A percentile compares a stretch with the other conserved stretches of the same genome.
phyloP scores from a whole-genome alignment of 1,139 yeast genomes.

The Kluyveromyces sp. region DNA sequence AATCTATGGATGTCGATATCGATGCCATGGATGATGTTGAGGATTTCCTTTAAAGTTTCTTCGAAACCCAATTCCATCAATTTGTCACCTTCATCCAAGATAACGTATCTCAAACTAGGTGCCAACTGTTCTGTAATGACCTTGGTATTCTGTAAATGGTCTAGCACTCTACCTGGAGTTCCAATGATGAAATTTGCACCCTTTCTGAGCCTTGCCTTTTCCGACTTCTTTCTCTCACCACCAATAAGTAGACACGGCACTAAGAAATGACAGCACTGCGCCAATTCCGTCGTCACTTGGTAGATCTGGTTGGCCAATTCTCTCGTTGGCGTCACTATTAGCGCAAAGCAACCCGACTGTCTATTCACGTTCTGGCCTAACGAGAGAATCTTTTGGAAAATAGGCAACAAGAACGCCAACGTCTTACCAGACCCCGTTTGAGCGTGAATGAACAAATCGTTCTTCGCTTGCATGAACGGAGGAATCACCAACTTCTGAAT shows the following conservation, averaged over 20 bases:
- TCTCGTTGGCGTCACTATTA: constrained; percentile 85
- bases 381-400: constrained; percentile 36
- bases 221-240: constrained; percentile 89
- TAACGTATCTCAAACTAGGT: constrained; percentile 69
- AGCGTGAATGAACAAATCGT: constrained; percentile 79
- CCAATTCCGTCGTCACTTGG: constrained; percentile 62
- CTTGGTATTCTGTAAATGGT: constrained; percentile 82
- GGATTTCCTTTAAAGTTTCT: constrained; percentile 75
- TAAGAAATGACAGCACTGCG: constrained; percentile 67
- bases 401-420: constrained; percentile 74
- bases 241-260: constrained; percentile 94
- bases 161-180: constrained; percentile 87
- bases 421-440: constrained; percentile 98
- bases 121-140: constrained; percentile 63
- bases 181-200: constrained; percentile 87
- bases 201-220: constrained; percentile 81
- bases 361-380: constrained; percentile 51
- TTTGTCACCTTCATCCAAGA: constrained; percentile 92
- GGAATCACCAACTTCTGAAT: constrained; percentile 86
- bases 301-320: constrained; percentile 92
- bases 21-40: constrained; percentile 48
- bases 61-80: constrained; percentile 93
- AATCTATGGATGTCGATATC: constrained; percentile 36
- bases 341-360: constrained; percentile 79
- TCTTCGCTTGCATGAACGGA: constrained; percentile 35